phyloP scores from a whole-genome alignment of 2,329 filamentous ascomycete species.

The Penicillium brasilianum region DNA sequence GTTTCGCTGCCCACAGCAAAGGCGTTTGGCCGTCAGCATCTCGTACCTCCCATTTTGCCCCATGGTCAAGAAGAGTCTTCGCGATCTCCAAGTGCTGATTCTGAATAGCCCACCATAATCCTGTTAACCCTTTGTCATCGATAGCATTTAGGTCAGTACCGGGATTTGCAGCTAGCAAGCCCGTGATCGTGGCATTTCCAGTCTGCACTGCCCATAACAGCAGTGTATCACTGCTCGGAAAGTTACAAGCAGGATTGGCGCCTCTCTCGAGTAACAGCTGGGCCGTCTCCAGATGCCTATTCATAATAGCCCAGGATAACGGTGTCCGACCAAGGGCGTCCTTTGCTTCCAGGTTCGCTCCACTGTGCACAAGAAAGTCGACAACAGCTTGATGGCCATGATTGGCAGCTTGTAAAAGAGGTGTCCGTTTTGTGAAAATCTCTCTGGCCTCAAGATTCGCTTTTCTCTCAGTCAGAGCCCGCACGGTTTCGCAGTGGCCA shows the following conservation, averaged over 20 bases:
- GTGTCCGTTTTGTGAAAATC: neutral
- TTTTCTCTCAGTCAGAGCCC: neutral
- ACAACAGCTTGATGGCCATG: neutral
- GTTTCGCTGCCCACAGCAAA: neutral
- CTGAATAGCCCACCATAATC: neutral
- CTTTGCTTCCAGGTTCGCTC: neutral
- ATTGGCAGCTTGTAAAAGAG: neutral
- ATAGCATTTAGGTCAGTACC: neutral
- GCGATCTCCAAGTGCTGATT: neutral
- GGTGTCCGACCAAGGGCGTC: neutral
- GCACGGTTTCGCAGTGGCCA: neutral
- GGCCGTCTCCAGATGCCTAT: neutral
- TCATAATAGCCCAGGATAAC: neutral
- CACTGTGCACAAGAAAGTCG: neutral
- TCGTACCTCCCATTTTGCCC: neutral
- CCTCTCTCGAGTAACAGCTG: neutral
- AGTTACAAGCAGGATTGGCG: neutral
- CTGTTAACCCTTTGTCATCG: neutral
- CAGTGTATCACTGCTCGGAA: neutral
- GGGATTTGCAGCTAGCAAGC: neutral
- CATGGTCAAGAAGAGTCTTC: neutral
- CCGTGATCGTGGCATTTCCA: neutral
- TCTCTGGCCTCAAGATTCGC: neutral
- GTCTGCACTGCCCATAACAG: neutral
- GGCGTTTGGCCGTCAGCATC: neutral